These are phyloP conservation scores for Elsinoe necatrix DNA, from an alignment of 2,329 filamentous ascomycete genomes.

Conservation along the genomic window DNA sequence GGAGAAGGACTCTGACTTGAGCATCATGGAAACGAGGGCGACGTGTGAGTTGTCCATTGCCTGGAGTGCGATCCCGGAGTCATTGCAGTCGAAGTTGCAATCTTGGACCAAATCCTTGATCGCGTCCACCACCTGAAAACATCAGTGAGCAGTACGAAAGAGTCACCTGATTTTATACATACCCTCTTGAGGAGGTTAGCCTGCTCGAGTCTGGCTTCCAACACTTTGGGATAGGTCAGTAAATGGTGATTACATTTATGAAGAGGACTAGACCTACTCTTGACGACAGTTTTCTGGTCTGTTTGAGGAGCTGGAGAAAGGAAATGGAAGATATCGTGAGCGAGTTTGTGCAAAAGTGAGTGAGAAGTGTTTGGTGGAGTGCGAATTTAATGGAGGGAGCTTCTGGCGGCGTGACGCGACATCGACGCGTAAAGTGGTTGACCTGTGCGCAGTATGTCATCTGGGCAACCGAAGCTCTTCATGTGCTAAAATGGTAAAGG, in stretches of 20 bases:
- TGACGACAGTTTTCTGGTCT: neutral
- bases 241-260: neutral
- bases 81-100: constrained; percentile 99
- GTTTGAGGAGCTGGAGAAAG: neutral
- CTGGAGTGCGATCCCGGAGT: constrained; percentile 94
- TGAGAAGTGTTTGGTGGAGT: neutral
- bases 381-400: constrained; percentile 4
- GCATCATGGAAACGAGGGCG: constrained; percentile 96
- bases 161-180: constrained; percentile 22
- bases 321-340: neutral
- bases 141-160: constrained; percentile 18
- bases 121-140: constrained; percentile 80
- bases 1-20: constrained; percentile 88
- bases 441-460: neutral
- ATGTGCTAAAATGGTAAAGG: too few species aligned
- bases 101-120: constrained; percentile 99
- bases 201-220: constrained; percentile 96
- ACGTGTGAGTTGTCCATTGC: constrained; percentile 99
- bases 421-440: constrained; percentile 15
- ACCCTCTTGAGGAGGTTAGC: constrained; percentile 93
- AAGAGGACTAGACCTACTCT: neutral
- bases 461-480: neutral
- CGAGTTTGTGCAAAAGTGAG: neutral
- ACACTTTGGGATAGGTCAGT: constrained; percentile 47
- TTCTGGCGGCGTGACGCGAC: neutral